Base-by-base conservation (phyloP, 768 basidiomycete species). In the Suillus fuscotomentosus region DNA sequence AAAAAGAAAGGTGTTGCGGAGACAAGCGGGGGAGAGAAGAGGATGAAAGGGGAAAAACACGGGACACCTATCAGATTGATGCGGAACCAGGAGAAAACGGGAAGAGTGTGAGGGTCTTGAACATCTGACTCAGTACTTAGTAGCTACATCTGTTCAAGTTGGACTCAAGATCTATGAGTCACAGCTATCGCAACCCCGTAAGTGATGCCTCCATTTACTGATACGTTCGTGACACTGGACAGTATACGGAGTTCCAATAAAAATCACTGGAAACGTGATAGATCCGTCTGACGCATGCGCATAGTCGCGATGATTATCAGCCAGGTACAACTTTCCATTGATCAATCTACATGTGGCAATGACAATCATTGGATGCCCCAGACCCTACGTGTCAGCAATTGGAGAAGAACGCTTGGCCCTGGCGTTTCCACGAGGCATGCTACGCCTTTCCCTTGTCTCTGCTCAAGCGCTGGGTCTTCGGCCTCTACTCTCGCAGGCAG, bases 361-460 rank as follows among this genome's bases (percentile, higher is more conserved):
- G 14, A 2, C 0, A 42, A 42, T 59, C 10, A 36, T 41, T 57
- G 20, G 54, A 62, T 61, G 47, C 72, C 83, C 88, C 89, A 92
- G 20, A 92, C 79, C 62, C 90, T 82, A 61, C 80, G 66, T 14
- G 83, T 67, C 65, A 92, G 67, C 7, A 86, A 63, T 17, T 74
- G 69, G 15, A 90, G 68, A 50, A 92, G 77, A 0, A 63, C 72
- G 34, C 77, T 76, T 7, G 84, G 78, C 4, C 91, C 91, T n/a
- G 91, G 91, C 13, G 90, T 92, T 47, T 77, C 65, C n/a, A 77
- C 78, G 22, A 92, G 69, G 66, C 83, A 85, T 47, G 77, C 69
- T 31, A 88, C 75, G 1, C 83, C 83, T 62, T 66, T 68, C 15
- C 66, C 71, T n/a, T 13, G 38, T 41, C 8, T 43, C 24, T 17